Percentiles rank a stretch among this genome's conserved stretches.
Evolutionary conservation across 352 stramenopile genomes (phyloP).

Genomic region (Globisporangium iwayamae): DNA sequence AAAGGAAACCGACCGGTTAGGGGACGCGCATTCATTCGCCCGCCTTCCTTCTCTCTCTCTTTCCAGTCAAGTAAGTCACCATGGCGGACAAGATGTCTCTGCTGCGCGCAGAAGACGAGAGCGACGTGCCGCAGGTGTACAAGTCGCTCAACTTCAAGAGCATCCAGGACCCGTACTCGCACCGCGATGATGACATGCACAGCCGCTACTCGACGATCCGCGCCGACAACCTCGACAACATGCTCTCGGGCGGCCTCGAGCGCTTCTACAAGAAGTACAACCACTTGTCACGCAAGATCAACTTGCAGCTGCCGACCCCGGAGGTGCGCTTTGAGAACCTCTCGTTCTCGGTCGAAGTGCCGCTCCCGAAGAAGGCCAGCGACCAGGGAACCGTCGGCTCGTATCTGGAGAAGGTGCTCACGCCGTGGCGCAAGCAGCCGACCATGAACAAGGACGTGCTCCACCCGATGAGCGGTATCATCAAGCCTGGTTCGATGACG

Average conservation of each 20-base stretch:
- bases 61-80: background rate
- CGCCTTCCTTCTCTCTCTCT: background rate
- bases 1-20: background rate
- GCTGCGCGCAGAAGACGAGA: slow-evolving; percentile 29
- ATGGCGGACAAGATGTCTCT: slow-evolving; percentile 31
- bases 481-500: slow-evolving; percentile 45
- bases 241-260: slow-evolving; percentile 67
- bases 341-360: slow-evolving; percentile 60
- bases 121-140: slow-evolving; percentile 60
- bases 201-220: slow-evolving; percentile 56
- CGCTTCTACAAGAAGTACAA: slow-evolving; percentile 85
- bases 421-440: slow-evolving; percentile 44
- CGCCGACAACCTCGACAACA: slow-evolving; percentile 62
- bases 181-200: slow-evolving; percentile 39
- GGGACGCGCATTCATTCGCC: background rate
- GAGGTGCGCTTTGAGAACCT: slow-evolving; percentile 80
- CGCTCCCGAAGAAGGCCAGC: slow-evolving; percentile 26
- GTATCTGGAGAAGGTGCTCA: slow-evolving; percentile 37
- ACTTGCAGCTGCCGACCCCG: slow-evolving; percentile 50
- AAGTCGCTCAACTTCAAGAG: slow-evolving; percentile 68
- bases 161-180: slow-evolving; percentile 72
- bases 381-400: slow-evolving; percentile 52
- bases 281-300: slow-evolving; percentile 64
- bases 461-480: slow-evolving; percentile 69
- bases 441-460: slow-evolving; percentile 40